phyloP scores from a whole-genome alignment of 306 rosid species.

The Lathyrus oleraceus region DNA sequence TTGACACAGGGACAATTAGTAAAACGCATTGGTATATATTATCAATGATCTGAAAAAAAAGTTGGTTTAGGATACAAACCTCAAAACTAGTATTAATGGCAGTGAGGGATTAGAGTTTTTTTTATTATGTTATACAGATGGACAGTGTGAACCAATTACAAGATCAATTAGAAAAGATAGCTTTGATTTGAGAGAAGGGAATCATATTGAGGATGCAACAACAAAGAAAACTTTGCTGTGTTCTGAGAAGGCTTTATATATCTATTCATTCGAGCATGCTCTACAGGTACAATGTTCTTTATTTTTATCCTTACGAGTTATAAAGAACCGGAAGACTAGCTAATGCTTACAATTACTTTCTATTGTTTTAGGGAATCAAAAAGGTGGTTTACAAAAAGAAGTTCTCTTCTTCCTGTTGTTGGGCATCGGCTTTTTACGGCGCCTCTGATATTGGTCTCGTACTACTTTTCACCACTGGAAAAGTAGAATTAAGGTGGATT shows the following conservation, averaged over 20 bases:
- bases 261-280: constrained; percentile 73
- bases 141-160: constrained; percentile 41
- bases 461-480: constrained; percentile 66
- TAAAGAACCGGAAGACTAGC: constrained; percentile 1
- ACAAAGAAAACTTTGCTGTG: constrained; percentile 68
- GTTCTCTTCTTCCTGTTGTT: constrained; percentile 77
- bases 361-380: constrained; percentile 70
- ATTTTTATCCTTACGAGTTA: constrained; percentile 8
- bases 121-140: constrained; percentile 47
- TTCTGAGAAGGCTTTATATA: constrained; percentile 82
- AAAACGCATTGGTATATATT: neutral
- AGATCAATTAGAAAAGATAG: constrained; percentile 41
- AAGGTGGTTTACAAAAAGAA: constrained; percentile 84
- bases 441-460: constrained; percentile 53
- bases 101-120: constrained; percentile 24
- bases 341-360: constrained; percentile 25
- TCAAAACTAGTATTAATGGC: constrained; percentile 7
- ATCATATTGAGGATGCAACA: constrained; percentile 40
- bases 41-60: constrained; percentile 1
- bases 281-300: constrained; percentile 57
- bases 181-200: constrained; percentile 45
- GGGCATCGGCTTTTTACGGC: constrained; percentile 75
- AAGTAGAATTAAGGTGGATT: constrained; percentile 71
- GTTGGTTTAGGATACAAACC: constrained; percentile 18
- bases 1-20: constrained; percentile 12